Percentiles rank a stretch among this genome's conserved stretches.
Evolutionary conservation across 2,329 filamentous ascomycete species (phyloP).

Genomic region (Plectosphaerella cucumerina): DNA sequence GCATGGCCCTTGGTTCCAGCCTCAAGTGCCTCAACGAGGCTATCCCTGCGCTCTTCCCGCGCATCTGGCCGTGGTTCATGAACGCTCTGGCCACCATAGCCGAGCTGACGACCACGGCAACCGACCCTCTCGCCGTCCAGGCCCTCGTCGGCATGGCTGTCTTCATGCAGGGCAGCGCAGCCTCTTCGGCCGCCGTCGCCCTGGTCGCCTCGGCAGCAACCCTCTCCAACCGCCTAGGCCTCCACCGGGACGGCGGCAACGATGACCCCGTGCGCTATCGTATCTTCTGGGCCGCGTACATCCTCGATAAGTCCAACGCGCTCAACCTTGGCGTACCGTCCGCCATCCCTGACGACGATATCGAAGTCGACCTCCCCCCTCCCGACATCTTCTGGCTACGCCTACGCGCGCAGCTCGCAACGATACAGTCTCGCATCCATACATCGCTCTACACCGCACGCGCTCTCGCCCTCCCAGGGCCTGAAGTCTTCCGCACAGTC

Average conservation of each 20-base stretch:
- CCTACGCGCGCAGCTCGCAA: slow-evolving; percentile 10
- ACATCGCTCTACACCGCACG: slow-evolving; percentile 9
- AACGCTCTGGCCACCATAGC: slow-evolving; percentile 8
- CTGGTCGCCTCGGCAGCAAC: slow-evolving; percentile 5
- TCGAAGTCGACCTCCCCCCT: slow-evolving; percentile 8
- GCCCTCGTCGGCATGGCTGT: slow-evolving; percentile 10
- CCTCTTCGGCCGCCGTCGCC: slow-evolving; percentile 3
- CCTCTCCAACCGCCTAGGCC: slow-evolving; percentile 9
- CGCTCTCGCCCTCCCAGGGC: slow-evolving; percentile 4
- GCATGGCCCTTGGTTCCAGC: slow-evolving; percentile 5
- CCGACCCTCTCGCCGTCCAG: slow-evolving; percentile 8
- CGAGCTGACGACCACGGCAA: slow-evolving; percentile 7
- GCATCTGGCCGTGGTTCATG: slow-evolving; percentile 11
- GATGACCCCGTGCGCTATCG: slow-evolving; percentile 7
- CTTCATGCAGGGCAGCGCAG: slow-evolving; percentile 9
- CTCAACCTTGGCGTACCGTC: slow-evolving; percentile 9
- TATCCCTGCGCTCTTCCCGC: slow-evolving; percentile 6
- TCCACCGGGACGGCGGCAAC: slow-evolving; percentile 7
- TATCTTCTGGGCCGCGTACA: slow-evolving; percentile 11
- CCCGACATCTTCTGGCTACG: slow-evolving; percentile 4
- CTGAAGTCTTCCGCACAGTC: slow-evolving; percentile 6
- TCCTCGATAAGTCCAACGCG: slow-evolving; percentile 9
- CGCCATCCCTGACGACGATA: slow-evolving; percentile 8
- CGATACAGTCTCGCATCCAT: slow-evolving; percentile 8
- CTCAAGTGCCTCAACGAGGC: slow-evolving; percentile 8